Evolutionary conservation across 129 eudicot species (phyloP).

Genomic region (Smallanthus sonchifolius): DNA sequence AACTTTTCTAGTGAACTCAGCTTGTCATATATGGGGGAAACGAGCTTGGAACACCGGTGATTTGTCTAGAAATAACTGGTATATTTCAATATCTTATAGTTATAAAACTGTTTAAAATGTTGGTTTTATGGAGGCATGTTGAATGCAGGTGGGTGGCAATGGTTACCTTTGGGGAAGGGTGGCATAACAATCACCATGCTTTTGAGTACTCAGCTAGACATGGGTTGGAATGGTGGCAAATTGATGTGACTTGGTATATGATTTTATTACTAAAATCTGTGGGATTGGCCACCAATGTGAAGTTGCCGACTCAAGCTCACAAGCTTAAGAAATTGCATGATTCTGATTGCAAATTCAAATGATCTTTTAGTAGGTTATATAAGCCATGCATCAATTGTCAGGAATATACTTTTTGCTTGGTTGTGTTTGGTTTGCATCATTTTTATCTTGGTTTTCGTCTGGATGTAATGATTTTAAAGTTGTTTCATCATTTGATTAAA

Average conservation of each 20-base stretch:
- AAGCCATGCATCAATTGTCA: too few relatives aligned
- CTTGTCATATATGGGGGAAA: not conserved
- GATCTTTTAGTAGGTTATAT: too few relatives aligned
- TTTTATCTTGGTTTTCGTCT: too few relatives aligned
- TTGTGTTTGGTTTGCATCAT: too few relatives aligned
- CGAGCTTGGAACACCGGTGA: conserved; percentile 57
- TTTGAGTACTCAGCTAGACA: conserved; percentile 78
- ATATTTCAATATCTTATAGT: not conserved
- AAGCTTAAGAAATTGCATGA: too few relatives aligned
- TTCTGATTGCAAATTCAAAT: too few relatives aligned
- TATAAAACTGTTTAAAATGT: too few relatives aligned
- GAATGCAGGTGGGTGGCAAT: conserved; percentile 60
- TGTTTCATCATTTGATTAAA: too few relatives aligned
- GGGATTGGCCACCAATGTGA: conserved; percentile 47
- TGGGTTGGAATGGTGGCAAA: conserved; percentile 87
- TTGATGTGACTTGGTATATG: conserved; percentile 67
- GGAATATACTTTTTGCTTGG: too few relatives aligned
- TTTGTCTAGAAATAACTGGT: conserved; percentile 69
- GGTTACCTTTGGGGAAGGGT: conserved; percentile 9
- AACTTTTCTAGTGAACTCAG: too few relatives aligned
- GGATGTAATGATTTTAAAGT: too few relatives aligned
- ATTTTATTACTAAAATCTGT: not conserved
- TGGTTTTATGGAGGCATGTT: not conserved
- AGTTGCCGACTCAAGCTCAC: conserved; percentile 48
- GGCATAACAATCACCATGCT: conserved; percentile 74